Evolutionary conservation across 179 eudicot genomes (phyloP).

Genomic region (Beta macrorhiza): DNA sequence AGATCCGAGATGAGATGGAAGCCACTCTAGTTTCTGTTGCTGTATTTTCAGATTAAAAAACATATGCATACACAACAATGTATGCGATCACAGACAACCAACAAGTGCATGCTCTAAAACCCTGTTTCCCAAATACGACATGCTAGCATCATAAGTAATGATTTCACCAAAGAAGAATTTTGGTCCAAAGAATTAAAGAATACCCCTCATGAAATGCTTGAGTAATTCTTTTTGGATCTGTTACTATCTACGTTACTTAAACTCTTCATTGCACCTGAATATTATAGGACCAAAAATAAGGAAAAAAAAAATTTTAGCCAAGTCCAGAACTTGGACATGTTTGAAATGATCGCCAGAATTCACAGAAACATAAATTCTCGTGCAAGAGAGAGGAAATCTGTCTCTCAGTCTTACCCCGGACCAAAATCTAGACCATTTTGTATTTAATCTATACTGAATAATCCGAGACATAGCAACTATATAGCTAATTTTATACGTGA

Average conservation of each 20-base stretch:
- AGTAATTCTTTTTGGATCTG: not conserved
- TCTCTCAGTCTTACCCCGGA: not conserved
- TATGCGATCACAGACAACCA: not conserved
- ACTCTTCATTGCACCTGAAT: no score
- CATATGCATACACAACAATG: not conserved
- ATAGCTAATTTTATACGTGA: not conserved
- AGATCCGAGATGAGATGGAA: conserved; percentile 14
- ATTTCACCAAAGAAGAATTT: not conserved
- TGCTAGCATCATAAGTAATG: conserved; percentile 1
- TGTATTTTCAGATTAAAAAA: not conserved
- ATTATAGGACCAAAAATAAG: no score
- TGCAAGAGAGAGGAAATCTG: not conserved
- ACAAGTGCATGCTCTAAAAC: conserved; percentile 5
- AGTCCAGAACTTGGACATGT: no score
- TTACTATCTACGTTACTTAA: not conserved
- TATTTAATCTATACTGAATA: not conserved
- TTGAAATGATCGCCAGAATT: no score
- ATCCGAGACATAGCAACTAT: not conserved
- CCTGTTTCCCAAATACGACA: not conserved
- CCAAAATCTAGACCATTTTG: not conserved
- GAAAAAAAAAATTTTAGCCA: no score
- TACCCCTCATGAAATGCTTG: not conserved
- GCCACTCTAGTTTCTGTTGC: not conserved
- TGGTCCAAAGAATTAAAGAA: not conserved
- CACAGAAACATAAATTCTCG: not conserved